Evolutionary conservation across 345 rosid genomes (phyloP), one percentile per base, ranked within the genome.

Genomic region (Eucalyptus urophylla): DNA sequence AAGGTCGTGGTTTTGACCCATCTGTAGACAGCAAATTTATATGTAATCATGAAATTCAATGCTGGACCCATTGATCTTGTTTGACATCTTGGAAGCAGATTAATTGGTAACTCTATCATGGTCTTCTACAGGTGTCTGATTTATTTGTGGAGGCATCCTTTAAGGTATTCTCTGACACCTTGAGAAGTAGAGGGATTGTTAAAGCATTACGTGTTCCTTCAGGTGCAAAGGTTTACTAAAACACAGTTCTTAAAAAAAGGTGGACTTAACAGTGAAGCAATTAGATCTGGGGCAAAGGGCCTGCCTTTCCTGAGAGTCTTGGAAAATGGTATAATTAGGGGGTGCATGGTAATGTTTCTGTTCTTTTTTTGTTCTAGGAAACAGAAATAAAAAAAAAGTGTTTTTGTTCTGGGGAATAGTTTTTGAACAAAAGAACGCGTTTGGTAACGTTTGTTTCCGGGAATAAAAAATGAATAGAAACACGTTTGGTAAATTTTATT

Each of bases 241-340:
- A 94, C 89, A 94, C 98, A 27, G 94, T 96, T 90, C 97, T 98
- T 62, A 98, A 97, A 93, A 98, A 98, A 93, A 40, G 99, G 99
- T 91, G 97, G 97, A 90, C 51, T 98, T 87, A 94, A 94, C 91
- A 94, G 83, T 81, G 96, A 97, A 93, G 98, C 99, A 69, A 90
- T 95, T n/a, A 95, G 95, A 91, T 96, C 99, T 44, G 99, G 99
- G 91, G 99, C 98, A 76, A 98, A 95, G 93, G 99, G 99, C 81
- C 93, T 98, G 86, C 98, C 99, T 86, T 97, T 97, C 92, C 93
- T 97, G 89, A 97, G 96, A 94, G 96, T 97, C 90, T 90, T 93
- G 92, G 98, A 96, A 93, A 91, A 94, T 94, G 99, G 99, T 98
- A 95, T 90, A 88, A 87, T 19, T 33, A n/a, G n/a, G n/a, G n/a